Percentiles rank a stretch among this genome's conserved stretches.
Conservation (phyloP, 306 rosid species). For the Cicer chorassanicum region DNA sequence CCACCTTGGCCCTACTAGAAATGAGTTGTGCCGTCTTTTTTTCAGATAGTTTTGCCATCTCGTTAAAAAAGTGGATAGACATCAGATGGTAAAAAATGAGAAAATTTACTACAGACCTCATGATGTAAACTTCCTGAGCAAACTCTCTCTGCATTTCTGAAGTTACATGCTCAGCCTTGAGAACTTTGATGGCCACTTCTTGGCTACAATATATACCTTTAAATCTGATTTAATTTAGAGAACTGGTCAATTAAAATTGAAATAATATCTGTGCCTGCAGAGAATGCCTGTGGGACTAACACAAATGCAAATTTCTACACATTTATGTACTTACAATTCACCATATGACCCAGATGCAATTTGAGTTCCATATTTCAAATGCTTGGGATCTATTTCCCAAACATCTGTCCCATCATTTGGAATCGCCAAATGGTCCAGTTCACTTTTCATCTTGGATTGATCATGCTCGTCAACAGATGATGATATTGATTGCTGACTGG, state of each 20-base stretch:
- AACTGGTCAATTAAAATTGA: conserved; percentile 33
- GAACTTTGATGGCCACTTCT: conserved; percentile 96
- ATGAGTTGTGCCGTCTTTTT: conserved; percentile 23
- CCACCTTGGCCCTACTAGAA: conserved; percentile 31
- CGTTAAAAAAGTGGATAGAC: conserved; percentile 31
- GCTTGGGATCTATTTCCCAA: conserved; percentile 91
- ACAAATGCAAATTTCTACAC: conserved; percentile 22
- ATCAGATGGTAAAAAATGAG: conserved; percentile 18
- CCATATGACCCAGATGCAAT: conserved; percentile 95
- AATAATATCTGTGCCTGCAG: conserved; percentile 24
- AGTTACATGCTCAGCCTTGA: conserved; percentile 82
- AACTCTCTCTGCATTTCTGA: conserved; percentile 90
- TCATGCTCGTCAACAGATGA: conserved; percentile 60
- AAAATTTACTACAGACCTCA: conserved; percentile 65
- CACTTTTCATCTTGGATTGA: conserved; percentile 59
- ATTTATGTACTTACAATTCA: conserved; percentile 75
- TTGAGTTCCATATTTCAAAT: conserved; percentile 75
- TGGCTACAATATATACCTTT: conserved; percentile 92
- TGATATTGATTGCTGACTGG: conserved; percentile 54
- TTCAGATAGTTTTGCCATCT: conserved; percentile 1
- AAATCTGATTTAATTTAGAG: conserved; percentile 60
- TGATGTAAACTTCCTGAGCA: conserved; percentile 90
- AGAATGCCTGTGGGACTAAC: conserved; percentile 21
- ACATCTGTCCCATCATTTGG: conserved; percentile 94
- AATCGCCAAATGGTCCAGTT: conserved; percentile 66